phyloP scores from a whole-genome alignment of 2,329 filamentous ascomycete species.

The Penicillium sclerotigenum region DNA sequence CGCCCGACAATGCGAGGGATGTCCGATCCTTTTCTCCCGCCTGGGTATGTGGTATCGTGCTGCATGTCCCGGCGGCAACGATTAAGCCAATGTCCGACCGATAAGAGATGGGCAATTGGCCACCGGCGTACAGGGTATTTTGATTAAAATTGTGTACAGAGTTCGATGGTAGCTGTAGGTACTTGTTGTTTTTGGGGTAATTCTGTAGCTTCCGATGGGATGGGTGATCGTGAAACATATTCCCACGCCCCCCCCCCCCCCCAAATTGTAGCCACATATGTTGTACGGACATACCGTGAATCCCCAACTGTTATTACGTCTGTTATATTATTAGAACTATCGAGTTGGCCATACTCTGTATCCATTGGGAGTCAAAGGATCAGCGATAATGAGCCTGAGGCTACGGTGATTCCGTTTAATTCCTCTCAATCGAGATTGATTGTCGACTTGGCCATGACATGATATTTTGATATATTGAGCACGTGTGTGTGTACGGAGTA shows the following conservation, averaged over 20 bases:
- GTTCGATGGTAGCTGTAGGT: not conserved
- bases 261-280: not conserved
- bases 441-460: not conserved
- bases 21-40: not conserved
- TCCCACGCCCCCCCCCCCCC: not conserved
- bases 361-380: not conserved
- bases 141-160: not conserved
- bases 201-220: not conserved
- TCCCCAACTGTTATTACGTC: not conserved
- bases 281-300: not conserved
- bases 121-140: no score
- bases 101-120: not conserved
- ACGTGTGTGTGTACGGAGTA: not conserved
- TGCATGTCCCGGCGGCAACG: not conserved
- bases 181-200: not conserved
- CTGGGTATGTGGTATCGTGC: not conserved
- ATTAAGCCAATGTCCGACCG: not conserved
- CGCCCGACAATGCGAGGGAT: conserved; percentile 7
- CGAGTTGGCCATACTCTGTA: not conserved
- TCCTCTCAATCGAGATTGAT: not conserved
- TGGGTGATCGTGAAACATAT: not conserved
- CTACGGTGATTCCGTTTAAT: not conserved
- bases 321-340: not conserved
- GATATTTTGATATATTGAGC: not conserved
- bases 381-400: not conserved